A percentile compares a stretch with the other conserved stretches of the same genome.
Conservation (phyloP, 495 filamentous ascomycete genomes). For the Daldinia vernicosa region DNA sequence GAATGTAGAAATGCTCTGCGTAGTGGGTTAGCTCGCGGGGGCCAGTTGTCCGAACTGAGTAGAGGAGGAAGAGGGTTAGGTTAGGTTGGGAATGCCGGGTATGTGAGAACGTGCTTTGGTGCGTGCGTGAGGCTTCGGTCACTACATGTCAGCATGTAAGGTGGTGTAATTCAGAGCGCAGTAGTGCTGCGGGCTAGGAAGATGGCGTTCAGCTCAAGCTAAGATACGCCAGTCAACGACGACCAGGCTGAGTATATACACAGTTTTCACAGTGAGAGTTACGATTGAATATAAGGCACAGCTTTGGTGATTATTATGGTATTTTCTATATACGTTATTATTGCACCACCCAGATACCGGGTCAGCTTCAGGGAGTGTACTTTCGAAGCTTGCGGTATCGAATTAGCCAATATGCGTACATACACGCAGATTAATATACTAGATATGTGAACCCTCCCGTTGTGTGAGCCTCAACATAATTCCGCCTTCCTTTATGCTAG, state of each 20-base stretch:
- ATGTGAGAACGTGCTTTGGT: neutral
- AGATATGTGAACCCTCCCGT: neutral
- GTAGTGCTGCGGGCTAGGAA: conserved; percentile 6
- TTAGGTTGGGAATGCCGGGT: conserved; percentile 15
- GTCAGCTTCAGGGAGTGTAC: conserved; percentile 31
- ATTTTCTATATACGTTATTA: conserved; percentile 31
- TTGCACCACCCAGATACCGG: conserved; percentile 24
- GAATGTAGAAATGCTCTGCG: conserved; percentile 4
- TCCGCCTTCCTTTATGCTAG: conserved; percentile 21
- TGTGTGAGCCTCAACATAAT: conserved; percentile 35
- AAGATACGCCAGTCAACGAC: neutral
- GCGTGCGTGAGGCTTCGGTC: conserved; percentile 22
- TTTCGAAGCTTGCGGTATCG: conserved; percentile 26
- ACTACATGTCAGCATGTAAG: too few relatives aligned
- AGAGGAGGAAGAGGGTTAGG: conserved; percentile 25
- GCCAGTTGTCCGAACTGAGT: conserved; percentile 18
- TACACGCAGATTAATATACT: conserved; percentile 26
- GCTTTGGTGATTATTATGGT: conserved; percentile 18
- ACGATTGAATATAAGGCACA: neutral
- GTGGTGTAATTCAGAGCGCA: conserved; percentile 19
- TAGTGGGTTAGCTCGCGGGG: conserved; percentile 32
- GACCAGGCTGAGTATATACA: neutral
- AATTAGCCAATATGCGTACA: conserved; percentile 39
- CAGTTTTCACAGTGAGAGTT: neutral
- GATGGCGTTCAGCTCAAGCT: conserved; percentile 2